Percentiles rank a stretch among this genome's conserved stretches.
phyloP scores from a whole-genome alignment of 192 early-diverging fungal genomes.

The Mortierella antarctica region DNA sequence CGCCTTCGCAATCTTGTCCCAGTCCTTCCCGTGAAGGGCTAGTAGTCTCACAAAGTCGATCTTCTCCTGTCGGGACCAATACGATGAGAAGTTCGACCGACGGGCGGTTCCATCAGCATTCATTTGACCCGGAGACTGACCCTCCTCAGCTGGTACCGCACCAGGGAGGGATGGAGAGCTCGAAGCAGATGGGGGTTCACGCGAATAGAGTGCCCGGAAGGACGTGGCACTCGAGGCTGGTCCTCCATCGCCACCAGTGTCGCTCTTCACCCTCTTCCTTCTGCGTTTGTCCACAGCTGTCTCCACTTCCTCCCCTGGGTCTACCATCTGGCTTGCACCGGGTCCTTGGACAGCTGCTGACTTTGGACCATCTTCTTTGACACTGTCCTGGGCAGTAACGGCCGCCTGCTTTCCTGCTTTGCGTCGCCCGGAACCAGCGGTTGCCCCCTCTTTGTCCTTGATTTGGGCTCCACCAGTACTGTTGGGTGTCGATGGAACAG shows the following conservation, averaged over 20 bases:
- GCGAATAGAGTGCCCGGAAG: conserved; percentile 42
- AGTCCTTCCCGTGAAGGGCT: conserved; percentile 74
- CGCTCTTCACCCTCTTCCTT: conserved; percentile 30
- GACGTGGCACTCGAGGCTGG: conserved; percentile 20
- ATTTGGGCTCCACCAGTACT: background rate
- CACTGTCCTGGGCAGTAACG: conserved; percentile 1
- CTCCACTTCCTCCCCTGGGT: conserved; percentile 13
- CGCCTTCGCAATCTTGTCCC: conserved; percentile 77
- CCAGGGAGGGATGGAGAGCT: conserved; percentile 10
- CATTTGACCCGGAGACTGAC: background rate
- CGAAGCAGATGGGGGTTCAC: conserved; percentile 26
- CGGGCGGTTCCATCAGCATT: conserved; percentile 21
- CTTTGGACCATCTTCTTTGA: conserved; percentile 13
- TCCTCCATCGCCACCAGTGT: conserved; percentile 8
- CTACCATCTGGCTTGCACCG: background rate
- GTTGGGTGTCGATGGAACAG: conserved; percentile 13
- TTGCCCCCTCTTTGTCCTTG: conserved; percentile 5
- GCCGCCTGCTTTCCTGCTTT: conserved; percentile 9
- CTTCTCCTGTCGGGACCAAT: conserved; percentile 90
- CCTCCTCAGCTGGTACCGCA: conserved; percentile 4
- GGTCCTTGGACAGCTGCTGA: background rate
- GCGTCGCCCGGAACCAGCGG: conserved; percentile 6
- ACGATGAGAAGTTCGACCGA: conserved; percentile 73
- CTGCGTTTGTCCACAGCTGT: conserved; percentile 10
- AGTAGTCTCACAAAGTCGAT: conserved; percentile 76